Base-by-base conservation (phyloP, 2,329 filamentous ascomycete genomes). In the Colletotrichum sp. region DNA sequence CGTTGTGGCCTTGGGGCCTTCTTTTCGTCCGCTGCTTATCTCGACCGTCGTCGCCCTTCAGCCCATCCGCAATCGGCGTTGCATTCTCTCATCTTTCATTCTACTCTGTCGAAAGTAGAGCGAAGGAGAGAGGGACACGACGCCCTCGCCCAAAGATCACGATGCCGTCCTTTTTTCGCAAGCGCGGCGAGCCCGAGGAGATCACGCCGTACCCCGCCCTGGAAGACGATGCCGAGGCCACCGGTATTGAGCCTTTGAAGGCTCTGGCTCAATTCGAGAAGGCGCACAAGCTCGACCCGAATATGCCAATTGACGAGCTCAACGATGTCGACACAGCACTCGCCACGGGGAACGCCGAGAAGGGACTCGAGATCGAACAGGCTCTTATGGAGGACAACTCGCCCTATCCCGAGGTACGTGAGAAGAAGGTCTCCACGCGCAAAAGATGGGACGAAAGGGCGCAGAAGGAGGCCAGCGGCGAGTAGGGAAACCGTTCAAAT, bases 331-430 rank as follows among this genome's bases (percentile, higher is more conserved):
- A 93, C 75, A 87, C 89, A 60, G 91, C 89, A 32, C 86, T 92
- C 62, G 84, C 88, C 57, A 88, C 88, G 3, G 87, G 88, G 75
- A 90, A 92, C 82, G 86, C 88, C 78, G 90, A 89, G 79, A 89
- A 90, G 81, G 90, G 90, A 71, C 83, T 90, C 66, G 88, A 89
- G 75, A 88, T 93, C 78, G 90, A 92, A 79, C 88, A 90, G 79
- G 89, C 90, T 63, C 84, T 90, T 74, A 86, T 92, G 80, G 88
- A 93, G 81, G 91, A 93, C 73, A 92, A 93, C 82, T 93, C 92
- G 64, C 92, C 92, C 4, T 94, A 93, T 80, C 91, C 91, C 49
- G 92, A 93, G 85, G 91, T 92, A 82, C 79, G 86, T 76, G 59
- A 28, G n/a, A 67, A 60, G 36, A 10, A 30, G 9, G 59, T 26